phyloP scores from a whole-genome alignment of 2,329 filamentous ascomycete genomes.

The Penicillium sp. region DNA sequence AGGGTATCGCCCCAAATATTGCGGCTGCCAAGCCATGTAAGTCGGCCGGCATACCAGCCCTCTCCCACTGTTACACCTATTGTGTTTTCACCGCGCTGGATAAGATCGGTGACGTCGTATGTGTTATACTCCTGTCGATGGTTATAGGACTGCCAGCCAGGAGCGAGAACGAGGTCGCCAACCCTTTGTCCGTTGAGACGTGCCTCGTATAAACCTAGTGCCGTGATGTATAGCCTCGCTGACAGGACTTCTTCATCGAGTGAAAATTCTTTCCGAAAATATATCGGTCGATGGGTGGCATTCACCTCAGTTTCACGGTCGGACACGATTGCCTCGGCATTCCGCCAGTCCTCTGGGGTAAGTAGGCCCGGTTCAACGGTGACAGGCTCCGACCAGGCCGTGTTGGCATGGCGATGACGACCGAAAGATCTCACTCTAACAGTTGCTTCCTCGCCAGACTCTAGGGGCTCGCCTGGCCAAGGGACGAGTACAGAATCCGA shows the following conservation, averaged over 20 bases:
- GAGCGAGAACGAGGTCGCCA: conserved; percentile 49
- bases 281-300: conserved; percentile 32
- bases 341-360: conserved; percentile 34
- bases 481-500: conserved; percentile 29
- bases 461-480: conserved; percentile 26
- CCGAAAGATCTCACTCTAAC: conserved; percentile 19
- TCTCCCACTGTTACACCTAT: conserved; percentile 52
- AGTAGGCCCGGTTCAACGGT: conserved; percentile 41
- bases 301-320: conserved; percentile 27
- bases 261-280: conserved; percentile 40
- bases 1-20: conserved; percentile 28
- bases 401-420: conserved; percentile 10
- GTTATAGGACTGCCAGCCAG: conserved; percentile 57
- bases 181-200: conserved; percentile 54
- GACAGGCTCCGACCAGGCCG: conserved; percentile 36
- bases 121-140: conserved; percentile 57
- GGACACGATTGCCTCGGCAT: conserved; percentile 27
- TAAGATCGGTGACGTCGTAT: conserved; percentile 53
- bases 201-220: conserved; percentile 53
- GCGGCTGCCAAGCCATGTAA: conserved; percentile 29
- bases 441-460: conserved; percentile 22
- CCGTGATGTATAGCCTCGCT: conserved; percentile 52
- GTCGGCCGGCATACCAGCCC: conserved; percentile 52
- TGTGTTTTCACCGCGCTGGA: conserved; percentile 44
- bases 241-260: conserved; percentile 21